Evolutionary conservation across 495 filamentous ascomycete species (phyloP).

Genomic region (Lepraria neglecta): DNA sequence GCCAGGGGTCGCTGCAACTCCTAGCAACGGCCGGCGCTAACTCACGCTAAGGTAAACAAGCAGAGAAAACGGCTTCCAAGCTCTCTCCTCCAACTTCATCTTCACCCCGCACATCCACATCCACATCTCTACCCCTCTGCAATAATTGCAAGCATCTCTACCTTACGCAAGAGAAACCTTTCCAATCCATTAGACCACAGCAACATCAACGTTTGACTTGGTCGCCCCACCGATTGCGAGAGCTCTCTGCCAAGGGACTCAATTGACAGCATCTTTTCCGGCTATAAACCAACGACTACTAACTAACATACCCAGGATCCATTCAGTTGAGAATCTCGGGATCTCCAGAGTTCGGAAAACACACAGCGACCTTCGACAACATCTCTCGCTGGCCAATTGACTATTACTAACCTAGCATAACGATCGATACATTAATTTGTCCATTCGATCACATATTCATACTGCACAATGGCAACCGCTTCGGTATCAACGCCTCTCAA

Average conservation of each 20-base stretch:
- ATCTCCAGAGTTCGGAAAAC: slow-evolving; percentile 34
- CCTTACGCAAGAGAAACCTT: slow-evolving; percentile 26
- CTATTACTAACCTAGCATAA: slow-evolving; percentile 29
- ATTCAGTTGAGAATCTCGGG: slow-evolving; percentile 61
- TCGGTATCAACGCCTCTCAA: slow-evolving; percentile 87
- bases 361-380: slow-evolving; percentile 28
- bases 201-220: slow-evolving; percentile 23
- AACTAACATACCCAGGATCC: slow-evolving; percentile 53
- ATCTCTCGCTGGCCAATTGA: slow-evolving; percentile 33
- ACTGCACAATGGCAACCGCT: slow-evolving; percentile 72
- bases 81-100: slow-evolving; percentile 22
- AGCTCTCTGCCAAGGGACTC: slow-evolving; percentile 32
- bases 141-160: slow-evolving; percentile 28
- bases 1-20: slow-evolving; percentile 11
- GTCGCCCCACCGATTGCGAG: slow-evolving; percentile 38
- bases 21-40: slow-evolving; percentile 13
- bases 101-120: slow-evolving; percentile 23
- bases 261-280: slow-evolving; percentile 43
- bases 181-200: slow-evolving; percentile 38
- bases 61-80: slow-evolving; percentile 10
- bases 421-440: slow-evolving; percentile 48
- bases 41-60: background rate
- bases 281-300: slow-evolving; percentile 36
- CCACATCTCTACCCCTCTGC: slow-evolving; percentile 29
- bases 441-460: slow-evolving; percentile 35